Base-by-base conservation (phyloP, 257 asterid genomes). In the Misopates orontium region DNA sequence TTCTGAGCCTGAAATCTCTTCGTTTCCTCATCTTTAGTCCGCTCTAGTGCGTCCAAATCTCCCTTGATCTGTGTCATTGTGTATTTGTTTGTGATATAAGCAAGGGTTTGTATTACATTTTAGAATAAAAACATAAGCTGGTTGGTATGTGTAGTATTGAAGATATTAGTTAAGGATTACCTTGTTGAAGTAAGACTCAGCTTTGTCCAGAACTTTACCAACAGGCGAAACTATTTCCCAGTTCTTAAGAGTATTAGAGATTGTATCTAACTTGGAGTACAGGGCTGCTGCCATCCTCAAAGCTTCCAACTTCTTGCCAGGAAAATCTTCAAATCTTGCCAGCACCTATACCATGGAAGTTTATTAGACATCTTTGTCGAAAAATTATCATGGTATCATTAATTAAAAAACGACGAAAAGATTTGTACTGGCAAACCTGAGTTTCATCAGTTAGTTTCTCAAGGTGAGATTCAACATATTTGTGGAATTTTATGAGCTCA, bases 281-380 rank as follows among this genome's bases (percentile, higher is more conserved):
- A 91, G 79, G 48, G 95, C 84, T 50, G 87, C 83, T 19, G 91
- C 89, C 95, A 88, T 88, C 56, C 98, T 84, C 71, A 91, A 49
- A 51, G 91, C 95, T 80, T 91, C 98, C 78, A 91, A 70, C 72
- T 88, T 91, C 67, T 82, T 91, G 66, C 78, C 39, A 0, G 98
- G 98, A 20, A 91, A 91, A 24, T 88, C 95, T 75, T 88, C 95
- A 32, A 83, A 88, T 80, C 96, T 79, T 54, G 98, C 87, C 28
- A 91, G 81, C 60, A 91, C 96, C 97, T 90, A 53, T 50, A 31
- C 14, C 48, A 58, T 5, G 36, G 40, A 21, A 50, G 59, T 70
- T 59, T 58, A 58, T n/a, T 31, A 14, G n/a, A 58, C 15, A 41
- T 64, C 69, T 62, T 22, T 58, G 24, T 63, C 61, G 54, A n/a